Conservation (phyloP, 345 rosid genomes). For the Dovyalis caffra region DNA sequence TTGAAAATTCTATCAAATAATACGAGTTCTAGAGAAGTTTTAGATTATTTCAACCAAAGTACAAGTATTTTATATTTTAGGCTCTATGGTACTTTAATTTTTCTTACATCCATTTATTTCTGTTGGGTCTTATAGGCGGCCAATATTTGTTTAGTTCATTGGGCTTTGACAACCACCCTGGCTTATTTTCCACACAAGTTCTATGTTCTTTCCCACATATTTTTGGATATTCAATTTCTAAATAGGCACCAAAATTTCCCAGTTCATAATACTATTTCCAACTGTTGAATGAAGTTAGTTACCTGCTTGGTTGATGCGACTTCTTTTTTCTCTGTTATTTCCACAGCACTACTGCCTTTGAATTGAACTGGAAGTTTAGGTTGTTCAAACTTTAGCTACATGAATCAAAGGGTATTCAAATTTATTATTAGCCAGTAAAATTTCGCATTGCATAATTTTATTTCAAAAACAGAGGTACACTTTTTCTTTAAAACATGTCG, state of each 20-base stretch:
- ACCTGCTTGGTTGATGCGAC: slow-evolving; percentile 8
- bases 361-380: background rate
- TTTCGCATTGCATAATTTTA: background rate
- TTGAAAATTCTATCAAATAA: background rate
- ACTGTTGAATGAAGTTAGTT: background rate
- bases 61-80: background rate
- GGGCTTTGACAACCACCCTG: background rate
- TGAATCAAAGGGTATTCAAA: background rate
- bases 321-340: slow-evolving; percentile 20
- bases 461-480: background rate
- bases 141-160: background rate
- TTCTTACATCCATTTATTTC: no score
- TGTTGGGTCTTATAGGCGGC: no score
- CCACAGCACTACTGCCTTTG: slow-evolving; percentile 1
- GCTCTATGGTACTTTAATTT: no score
- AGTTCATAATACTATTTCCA: background rate
- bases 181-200: background rate
- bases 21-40: background rate
- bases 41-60: background rate
- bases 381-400: slow-evolving; percentile 8
- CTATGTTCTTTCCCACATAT: background rate
- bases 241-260: background rate
- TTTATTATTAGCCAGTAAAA: background rate
- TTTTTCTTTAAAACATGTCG: background rate
- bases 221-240: background rate